Conservation (phyloP, 2,329 filamentous ascomycete genomes). For the Diaporthe eres region DNA sequence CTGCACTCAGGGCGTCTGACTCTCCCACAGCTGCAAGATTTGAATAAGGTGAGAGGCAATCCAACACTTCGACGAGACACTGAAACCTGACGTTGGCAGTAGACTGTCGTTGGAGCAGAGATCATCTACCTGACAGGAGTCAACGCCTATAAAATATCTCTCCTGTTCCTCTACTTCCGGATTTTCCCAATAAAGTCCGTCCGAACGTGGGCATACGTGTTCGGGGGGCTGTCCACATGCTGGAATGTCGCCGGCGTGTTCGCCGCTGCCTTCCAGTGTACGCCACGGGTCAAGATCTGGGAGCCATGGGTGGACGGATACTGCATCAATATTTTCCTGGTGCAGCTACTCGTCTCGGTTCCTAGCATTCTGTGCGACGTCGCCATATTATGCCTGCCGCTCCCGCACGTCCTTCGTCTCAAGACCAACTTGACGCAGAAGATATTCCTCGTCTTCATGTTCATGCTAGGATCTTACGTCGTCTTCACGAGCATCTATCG, state of each 20-base stretch:
- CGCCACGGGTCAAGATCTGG: slow-evolving; percentile 36
- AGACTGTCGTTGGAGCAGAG: slow-evolving; percentile 36
- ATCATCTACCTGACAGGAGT: slow-evolving; percentile 33
- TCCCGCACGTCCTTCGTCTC: slow-evolving; percentile 34
- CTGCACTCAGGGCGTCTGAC: slow-evolving; percentile 33
- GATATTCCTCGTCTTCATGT: slow-evolving; percentile 33
- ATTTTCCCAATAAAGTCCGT: slow-evolving; percentile 31
- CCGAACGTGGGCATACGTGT: slow-evolving; percentile 34
- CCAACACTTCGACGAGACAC: neutral
- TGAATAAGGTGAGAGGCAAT: slow-evolving; percentile 20
- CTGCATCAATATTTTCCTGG: slow-evolving; percentile 35
- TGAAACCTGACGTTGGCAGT: neutral
- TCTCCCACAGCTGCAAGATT: slow-evolving; percentile 4
- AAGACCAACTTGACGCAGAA: slow-evolving; percentile 37
- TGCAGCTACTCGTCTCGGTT: slow-evolving; percentile 32
- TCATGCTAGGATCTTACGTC: slow-evolving; percentile 35
- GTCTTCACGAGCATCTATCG: slow-evolving; percentile 37
- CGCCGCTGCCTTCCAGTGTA: slow-evolving; percentile 34
- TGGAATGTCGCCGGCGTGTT: slow-evolving; percentile 37
- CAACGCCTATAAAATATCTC: slow-evolving; percentile 35
- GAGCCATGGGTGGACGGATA: slow-evolving; percentile 35
- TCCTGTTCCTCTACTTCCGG: slow-evolving; percentile 38
- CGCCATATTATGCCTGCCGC: slow-evolving; percentile 33
- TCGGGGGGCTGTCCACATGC: slow-evolving; percentile 32
- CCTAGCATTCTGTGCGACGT: slow-evolving; percentile 35